phyloP scores from a whole-genome alignment of 495 filamentous ascomycete species.

The Penicillium mononematosum region DNA sequence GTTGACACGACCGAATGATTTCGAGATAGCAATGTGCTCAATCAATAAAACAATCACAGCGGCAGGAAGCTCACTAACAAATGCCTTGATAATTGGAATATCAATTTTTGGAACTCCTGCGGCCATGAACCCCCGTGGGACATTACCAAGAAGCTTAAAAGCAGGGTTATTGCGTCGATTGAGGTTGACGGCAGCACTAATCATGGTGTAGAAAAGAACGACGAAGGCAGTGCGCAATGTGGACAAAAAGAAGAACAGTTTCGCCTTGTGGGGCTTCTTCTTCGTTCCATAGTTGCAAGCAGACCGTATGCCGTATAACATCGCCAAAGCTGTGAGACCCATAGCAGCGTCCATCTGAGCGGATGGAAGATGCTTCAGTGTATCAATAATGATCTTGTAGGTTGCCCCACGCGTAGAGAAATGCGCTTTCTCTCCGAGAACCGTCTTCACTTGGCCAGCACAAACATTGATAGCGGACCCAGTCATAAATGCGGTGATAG shows the following conservation, averaged over 20 bases:
- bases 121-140: conserved; percentile 78
- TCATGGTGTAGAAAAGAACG: conserved; percentile 83
- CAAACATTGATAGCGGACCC: conserved; percentile 91
- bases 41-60: conserved; percentile 88
- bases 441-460: conserved; percentile 71
- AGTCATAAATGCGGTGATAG: conserved; percentile 96
- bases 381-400: conserved; percentile 82
- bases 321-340: conserved; percentile 72
- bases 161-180: conserved; percentile 44
- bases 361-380: conserved; percentile 66
- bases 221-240: conserved; percentile 87
- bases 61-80: conserved; percentile 64
- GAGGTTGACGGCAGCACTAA: conserved; percentile 77
- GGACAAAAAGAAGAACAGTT: conserved; percentile 80
- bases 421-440: conserved; percentile 74
- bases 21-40: conserved; percentile 93
- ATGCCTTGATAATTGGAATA: conserved; percentile 56
- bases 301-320: conserved; percentile 77
- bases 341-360: conserved; percentile 77
- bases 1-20: conserved; percentile 92
- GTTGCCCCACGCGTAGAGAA: conserved; percentile 73
- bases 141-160: conserved; percentile 68
- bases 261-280: conserved; percentile 65
- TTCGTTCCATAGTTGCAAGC: conserved; percentile 61
- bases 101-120: conserved; percentile 68